Conservation (phyloP, 768 basidiomycete species). For the Russula earlei region DNA sequence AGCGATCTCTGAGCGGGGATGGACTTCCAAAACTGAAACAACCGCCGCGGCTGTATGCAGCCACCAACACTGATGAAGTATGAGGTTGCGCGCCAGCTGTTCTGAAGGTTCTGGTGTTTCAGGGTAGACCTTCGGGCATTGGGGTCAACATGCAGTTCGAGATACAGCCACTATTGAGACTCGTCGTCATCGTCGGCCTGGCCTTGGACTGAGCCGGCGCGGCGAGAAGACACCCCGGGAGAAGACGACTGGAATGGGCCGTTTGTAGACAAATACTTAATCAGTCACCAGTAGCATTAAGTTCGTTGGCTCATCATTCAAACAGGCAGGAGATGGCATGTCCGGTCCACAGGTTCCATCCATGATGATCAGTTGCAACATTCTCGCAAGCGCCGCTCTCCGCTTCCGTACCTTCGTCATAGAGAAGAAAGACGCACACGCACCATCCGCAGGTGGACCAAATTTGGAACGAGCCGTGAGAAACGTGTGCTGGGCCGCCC, state of each 20-base stretch:
- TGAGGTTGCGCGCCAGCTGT: neutral
- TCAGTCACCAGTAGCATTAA: neutral
- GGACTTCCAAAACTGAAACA: neutral
- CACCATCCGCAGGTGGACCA: neutral
- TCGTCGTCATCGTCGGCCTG: neutral
- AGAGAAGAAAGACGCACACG: neutral
- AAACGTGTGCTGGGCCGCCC: conserved; percentile 2
- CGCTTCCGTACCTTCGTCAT: neutral
- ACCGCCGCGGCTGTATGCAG: neutral
- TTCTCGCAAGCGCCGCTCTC: neutral
- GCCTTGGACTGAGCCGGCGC: neutral
- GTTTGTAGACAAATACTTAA: neutral
- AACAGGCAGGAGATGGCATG: neutral
- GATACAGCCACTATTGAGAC: neutral
- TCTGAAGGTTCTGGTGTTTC: neutral
- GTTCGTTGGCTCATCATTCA: neutral
- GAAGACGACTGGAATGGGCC: neutral
- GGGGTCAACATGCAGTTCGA: neutral
- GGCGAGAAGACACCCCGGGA: neutral
- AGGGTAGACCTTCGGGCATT: neutral
- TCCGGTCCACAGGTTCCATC: neutral
- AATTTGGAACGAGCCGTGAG: neutral
- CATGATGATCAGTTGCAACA: neutral
- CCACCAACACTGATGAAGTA: neutral
- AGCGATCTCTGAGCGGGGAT: too few relatives aligned